Evolutionary conservation across 352 stramenopile genomes (phyloP), one percentile per base, ranked within the genome.

Genomic region (Phytopythium kandeliae): DNA sequence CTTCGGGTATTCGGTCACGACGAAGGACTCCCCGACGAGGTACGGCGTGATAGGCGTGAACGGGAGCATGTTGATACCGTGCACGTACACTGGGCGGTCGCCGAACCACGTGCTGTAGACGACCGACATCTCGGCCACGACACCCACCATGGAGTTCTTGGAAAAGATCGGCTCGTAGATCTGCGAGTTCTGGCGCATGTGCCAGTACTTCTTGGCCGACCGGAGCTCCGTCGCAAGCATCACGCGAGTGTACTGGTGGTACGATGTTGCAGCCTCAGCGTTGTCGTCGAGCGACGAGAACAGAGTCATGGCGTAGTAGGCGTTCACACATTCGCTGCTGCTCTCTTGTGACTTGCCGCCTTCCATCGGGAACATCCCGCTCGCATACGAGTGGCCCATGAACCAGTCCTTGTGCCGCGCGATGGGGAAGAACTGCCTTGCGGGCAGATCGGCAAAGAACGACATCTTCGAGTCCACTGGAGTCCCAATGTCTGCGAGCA

Each of bases 341-440:
- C 88, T 98, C 63, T 98, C 96, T 67, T 99, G 94, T 28, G 82
- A 91, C 70, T 98, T 98, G 40, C 95, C 96, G 54, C 96, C 87
- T 35, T 85, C 65, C 76, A 98, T 96, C 26, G 79, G 78, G 68
- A 98, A 98, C 15, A 99, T 38, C 6, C 96, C 96, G 37, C 86
- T 97, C 12, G 96, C 94, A 74, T 97, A 99, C 48, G 91, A 98
- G 60, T 99, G 94, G 31, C 92, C 94, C 43, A 98, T 81, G 70
- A 95, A 99, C 85, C 92, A 98, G 51, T 98, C 95, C 69, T 98
- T 98, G 63, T 98, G 91, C 15, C 96, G 72, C 25, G 91, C 82
- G 6, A 88, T 69, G 8, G 94, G 91, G 51, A 87, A 98, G 73
- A 87, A 67, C 28, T 69, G 50, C 25, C 58, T 63, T 12, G 69